These are phyloP conservation scores for Macroventuria anomochaeta DNA, from an alignment of 2,329 filamentous ascomycete species.

Conservation along the genomic window DNA sequence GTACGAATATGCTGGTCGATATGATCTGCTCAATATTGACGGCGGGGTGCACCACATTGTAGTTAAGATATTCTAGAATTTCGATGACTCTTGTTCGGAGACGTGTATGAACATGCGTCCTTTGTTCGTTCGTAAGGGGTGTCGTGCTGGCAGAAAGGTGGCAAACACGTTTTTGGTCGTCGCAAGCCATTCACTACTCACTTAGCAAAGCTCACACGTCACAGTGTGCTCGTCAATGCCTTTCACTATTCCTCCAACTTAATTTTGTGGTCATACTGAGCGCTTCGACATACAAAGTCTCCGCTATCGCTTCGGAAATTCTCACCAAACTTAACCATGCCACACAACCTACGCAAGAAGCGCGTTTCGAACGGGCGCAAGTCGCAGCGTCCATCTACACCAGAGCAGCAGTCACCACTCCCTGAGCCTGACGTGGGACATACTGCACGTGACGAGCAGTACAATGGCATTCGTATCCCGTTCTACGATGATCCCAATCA, in stretches of 20 bases:
- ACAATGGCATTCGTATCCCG: neutral
- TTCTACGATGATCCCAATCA: neutral
- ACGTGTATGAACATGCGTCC: neutral
- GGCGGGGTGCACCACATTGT: neutral
- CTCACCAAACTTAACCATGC: neutral
- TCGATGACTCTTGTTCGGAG: neutral
- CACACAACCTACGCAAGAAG: neutral
- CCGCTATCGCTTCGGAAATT: neutral
- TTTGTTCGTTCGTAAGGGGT: neutral
- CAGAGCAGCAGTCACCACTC: neutral
- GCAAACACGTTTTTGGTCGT: neutral
- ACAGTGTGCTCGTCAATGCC: neutral
- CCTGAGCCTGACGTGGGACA: neutral
- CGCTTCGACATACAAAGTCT: neutral
- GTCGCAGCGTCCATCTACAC: neutral
- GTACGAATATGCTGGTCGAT: neutral
- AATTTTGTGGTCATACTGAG: neutral
- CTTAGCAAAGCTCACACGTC: neutral
- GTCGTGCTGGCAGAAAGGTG: neutral
- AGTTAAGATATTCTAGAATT: too few relatives aligned
- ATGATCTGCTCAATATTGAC: neutral
- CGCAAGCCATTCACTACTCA: neutral
- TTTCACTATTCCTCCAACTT: neutral
- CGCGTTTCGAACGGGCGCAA: neutral
- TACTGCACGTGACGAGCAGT: neutral